phyloP scores from a whole-genome alignment of 176 grass and related monocot species.

The Eremochloa ophiuroides region DNA sequence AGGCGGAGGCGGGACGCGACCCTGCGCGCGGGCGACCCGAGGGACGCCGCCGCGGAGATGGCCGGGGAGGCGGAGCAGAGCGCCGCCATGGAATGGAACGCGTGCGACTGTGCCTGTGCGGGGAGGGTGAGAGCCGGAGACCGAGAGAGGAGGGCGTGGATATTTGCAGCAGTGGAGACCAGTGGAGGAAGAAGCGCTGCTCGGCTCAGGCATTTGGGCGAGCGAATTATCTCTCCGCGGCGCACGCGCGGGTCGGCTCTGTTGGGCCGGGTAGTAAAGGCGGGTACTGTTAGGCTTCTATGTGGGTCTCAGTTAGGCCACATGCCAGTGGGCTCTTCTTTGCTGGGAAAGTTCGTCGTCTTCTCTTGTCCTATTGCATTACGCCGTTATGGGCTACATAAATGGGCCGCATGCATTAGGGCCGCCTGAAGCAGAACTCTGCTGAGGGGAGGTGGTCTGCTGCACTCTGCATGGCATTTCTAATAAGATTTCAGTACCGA shows the following conservation, averaged over 20 bases:
- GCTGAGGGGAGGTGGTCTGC: too few species aligned
- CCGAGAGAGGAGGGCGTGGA: neutral
- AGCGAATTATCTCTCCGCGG: too few species aligned
- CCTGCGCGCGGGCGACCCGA: conserved; percentile 31
- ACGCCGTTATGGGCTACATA: neutral
- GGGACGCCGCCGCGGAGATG: conserved; percentile 33
- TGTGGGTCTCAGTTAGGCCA: too few species aligned
- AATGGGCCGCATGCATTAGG: neutral
- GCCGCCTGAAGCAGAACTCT: neutral
- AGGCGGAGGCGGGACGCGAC: conserved; percentile 35
- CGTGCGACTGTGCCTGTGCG: neutral
- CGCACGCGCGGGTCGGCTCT: neutral
- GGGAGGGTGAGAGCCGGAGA: neutral
- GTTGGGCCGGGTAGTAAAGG: too few species aligned
- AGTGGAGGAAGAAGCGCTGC: neutral
- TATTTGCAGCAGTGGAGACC: neutral
- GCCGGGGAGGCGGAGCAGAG: conserved; percentile 41
- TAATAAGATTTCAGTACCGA: too few species aligned
- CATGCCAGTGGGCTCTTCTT: too few species aligned
- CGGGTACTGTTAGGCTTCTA: too few species aligned
- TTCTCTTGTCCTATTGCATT: neutral
- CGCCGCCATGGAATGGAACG: conserved; percentile 50
- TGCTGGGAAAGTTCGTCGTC: neutral
- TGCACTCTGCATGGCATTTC: too few species aligned
- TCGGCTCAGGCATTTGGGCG: too few species aligned